Conservation (phyloP, 1,284 basidiomycete genomes). For the Cutaneotrichosporon sp. region DNA sequence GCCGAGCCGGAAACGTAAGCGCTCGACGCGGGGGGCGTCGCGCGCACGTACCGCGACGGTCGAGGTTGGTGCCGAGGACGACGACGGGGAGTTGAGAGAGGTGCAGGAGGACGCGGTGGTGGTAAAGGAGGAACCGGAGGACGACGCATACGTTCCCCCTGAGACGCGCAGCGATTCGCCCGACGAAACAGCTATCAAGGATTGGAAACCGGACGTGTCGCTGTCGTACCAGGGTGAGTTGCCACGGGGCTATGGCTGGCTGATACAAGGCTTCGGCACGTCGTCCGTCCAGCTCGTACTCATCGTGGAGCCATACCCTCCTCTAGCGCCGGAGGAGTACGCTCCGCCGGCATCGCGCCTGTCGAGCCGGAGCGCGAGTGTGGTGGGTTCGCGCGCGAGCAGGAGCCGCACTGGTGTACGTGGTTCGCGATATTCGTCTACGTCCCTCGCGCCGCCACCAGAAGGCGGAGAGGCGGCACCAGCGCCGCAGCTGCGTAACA, state of each 20-base stretch:
- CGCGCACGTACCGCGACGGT: slow-evolving; percentile 9
- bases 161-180: neutral
- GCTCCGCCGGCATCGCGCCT: slow-evolving; percentile 44
- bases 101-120: slow-evolving; percentile 18
- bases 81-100: neutral
- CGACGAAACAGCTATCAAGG: slow-evolving; percentile 33
- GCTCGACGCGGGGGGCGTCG: neutral
- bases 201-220: slow-evolving; percentile 44
- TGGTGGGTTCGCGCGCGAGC: slow-evolving; percentile 26
- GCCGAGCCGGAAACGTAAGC: slow-evolving; percentile 22
- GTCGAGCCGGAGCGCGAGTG: slow-evolving; percentile 35
- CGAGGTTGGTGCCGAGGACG: slow-evolving; percentile 3
- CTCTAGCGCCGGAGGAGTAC: slow-evolving; percentile 35
- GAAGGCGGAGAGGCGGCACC: slow-evolving; percentile 4
- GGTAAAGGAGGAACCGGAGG: slow-evolving; percentile 21
- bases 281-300: slow-evolving; percentile 45
- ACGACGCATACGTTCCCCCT: slow-evolving; percentile 2
- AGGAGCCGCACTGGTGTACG: slow-evolving; percentile 20
- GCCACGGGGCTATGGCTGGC: neutral
- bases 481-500: slow-evolving; percentile 21
- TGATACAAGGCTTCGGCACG: slow-evolving; percentile 38
- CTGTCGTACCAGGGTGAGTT: slow-evolving; percentile 37
- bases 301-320: slow-evolving; percentile 44
- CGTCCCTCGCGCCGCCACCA: slow-evolving; percentile 20
- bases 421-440: slow-evolving; percentile 30